Evolutionary conservation across 164 flowering plant genomes (phyloP), one percentile per base, ranked within the genome.

Genomic region (Akebia trifoliata): DNA sequence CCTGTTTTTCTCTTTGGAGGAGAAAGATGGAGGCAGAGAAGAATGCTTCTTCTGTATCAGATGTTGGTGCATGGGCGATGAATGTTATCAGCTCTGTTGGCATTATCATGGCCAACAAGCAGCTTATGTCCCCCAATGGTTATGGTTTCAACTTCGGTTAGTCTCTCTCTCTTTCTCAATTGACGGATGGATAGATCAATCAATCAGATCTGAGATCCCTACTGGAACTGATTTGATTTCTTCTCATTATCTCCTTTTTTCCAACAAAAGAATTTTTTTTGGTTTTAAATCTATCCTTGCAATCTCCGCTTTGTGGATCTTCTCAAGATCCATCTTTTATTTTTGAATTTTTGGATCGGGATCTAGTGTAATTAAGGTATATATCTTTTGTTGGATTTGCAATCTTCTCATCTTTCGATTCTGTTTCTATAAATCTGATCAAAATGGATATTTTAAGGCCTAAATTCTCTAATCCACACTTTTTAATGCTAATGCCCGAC

Each of bases 41-140:
- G 76, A 80, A 75, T 54, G 6, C 74, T 26, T 69, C 81, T 29
- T 11, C 78, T 5, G 87, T 84, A 14, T 86, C 97, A 2, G 85
- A 89, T 65, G 79, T 84, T 9, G 97, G 97, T 24, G 97, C 97
- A 0, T 89, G 97, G 97, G 94, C 77, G 7, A 89, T 86, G 94
- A 89, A 89, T 61, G 76, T 89, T 21, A 18, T 86, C 36, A 89
- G 97, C 65, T 89, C 97, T 42, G 97, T 89, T 15, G 97, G 94
- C 25, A 80, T 89, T 54, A 89, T 89, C 62, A 89, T 89, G 94
- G 94, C 97, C 45, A 89, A 89, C 68, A 89, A 89, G 76, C 86
- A 89, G 69, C 94, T 89, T 64, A 84, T 89, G 97, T 86, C 94
- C 9, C 17, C 82, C 50, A 65, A 54, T 48, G 97, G 97, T 50